Evolutionary conservation across 768 basidiomycete species (phyloP).

Genomic region (Kwoniella bestiolae): DNA sequence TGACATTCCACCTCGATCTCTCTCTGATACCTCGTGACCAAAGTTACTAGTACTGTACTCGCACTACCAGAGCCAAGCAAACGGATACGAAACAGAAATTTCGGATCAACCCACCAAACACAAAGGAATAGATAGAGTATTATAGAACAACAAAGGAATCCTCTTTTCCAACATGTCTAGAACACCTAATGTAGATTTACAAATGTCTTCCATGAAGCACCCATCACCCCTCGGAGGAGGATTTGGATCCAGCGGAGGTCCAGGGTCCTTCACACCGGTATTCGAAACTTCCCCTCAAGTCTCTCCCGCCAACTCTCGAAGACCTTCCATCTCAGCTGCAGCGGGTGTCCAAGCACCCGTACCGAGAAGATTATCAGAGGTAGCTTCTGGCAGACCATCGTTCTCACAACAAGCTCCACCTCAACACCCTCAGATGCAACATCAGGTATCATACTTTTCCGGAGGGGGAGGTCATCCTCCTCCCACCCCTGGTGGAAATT

Average conservation of each 20-base stretch:
- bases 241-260: background rate
- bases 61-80: slow-evolving; percentile 4
- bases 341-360: slow-evolving; percentile 5
- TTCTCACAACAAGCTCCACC: slow-evolving; percentile 7
- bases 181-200: slow-evolving; percentile 15
- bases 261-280: slow-evolving; percentile 20
- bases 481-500: background rate
- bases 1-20: background rate
- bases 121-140: slow-evolving; percentile 1
- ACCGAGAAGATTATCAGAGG: slow-evolving; percentile 15
- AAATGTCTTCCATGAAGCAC: slow-evolving; percentile 24
- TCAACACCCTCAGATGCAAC: background rate
- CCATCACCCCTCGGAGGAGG: slow-evolving; percentile 7
- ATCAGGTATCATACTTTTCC: slow-evolving; percentile 3
- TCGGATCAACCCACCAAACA: background rate
- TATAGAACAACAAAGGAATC: slow-evolving; percentile 11
- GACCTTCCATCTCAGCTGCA: slow-evolving; percentile 20
- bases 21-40: too few relatives aligned
- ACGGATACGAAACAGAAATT: background rate
- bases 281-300: slow-evolving; percentile 26
- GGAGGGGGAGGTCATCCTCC: slow-evolving; percentile 2
- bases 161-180: slow-evolving; percentile 13
- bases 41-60: too few relatives aligned
- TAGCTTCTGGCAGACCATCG: slow-evolving; percentile 17
- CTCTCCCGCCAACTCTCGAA: slow-evolving; percentile 19